Percentiles rank a stretch among this genome's conserved stretches.
These are phyloP conservation scores for Pythium utonaiense DNA, from an alignment of 352 stramenopile species.

Conservation along the genomic window DNA sequence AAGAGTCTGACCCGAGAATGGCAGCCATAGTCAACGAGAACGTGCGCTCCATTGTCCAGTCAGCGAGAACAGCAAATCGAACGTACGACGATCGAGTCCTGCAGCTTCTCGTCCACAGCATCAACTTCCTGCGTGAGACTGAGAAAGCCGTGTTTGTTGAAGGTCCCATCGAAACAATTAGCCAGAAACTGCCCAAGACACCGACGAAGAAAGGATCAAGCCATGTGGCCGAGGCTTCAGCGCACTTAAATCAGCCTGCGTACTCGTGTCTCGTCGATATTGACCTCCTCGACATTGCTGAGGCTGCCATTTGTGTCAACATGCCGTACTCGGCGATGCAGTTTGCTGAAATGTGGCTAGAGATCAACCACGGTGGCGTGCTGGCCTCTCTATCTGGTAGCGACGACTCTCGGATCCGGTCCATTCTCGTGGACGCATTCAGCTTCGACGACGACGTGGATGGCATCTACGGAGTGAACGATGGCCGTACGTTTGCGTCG, in stretches of 20 bases:
- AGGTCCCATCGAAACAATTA: constrained; percentile 34
- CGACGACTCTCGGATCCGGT: constrained; percentile 29
- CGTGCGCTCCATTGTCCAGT: constrained; percentile 36
- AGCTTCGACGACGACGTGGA: constrained; percentile 62
- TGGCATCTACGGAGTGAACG: constrained; percentile 76
- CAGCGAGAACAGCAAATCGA: background rate
- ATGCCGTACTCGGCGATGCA: constrained; percentile 89
- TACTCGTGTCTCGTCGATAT: constrained; percentile 66
- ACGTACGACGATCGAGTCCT: constrained; percentile 29
- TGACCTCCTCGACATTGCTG: constrained; percentile 60
- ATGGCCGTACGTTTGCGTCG: constrained; percentile 60
- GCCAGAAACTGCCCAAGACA: background rate
- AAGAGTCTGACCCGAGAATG: constrained; percentile 8
- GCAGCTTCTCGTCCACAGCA: constrained; percentile 71
- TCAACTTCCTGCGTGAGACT: constrained; percentile 79
- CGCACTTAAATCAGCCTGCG: constrained; percentile 25
- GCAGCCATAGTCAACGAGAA: constrained; percentile 37
- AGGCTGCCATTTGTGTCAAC: constrained; percentile 60
- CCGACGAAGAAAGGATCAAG: constrained; percentile 1
- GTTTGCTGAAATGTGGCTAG: constrained; percentile 87
- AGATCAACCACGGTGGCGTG: constrained; percentile 47
- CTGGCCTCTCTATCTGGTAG: constrained; percentile 37
- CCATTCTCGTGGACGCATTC: constrained; percentile 66
- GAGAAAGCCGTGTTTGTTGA: constrained; percentile 74
- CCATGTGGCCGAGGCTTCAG: background rate